Percentiles rank a stretch among this genome's conserved stretches.
These are phyloP conservation scores for Daldinia concentrica DNA, from an alignment of 495 filamentous ascomycete species.

Conservation along the genomic window DNA sequence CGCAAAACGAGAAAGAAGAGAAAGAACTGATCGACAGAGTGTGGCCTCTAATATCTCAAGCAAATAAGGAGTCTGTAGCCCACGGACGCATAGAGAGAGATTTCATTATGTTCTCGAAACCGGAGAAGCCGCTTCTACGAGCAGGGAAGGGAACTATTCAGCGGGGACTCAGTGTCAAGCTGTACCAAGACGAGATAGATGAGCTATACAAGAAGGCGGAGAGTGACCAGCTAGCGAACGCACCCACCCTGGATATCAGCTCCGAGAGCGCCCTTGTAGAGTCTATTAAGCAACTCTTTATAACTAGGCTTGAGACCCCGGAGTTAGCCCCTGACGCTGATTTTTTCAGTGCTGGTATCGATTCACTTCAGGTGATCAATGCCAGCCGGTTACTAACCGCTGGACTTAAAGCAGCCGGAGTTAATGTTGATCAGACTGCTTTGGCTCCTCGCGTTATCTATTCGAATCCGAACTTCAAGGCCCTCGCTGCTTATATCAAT, in stretches of 20 bases:
- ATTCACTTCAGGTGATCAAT: conserved; percentile 63
- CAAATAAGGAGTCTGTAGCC: conserved; percentile 58
- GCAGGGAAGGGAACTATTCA: conserved; percentile 67
- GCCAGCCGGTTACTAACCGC: conserved; percentile 49
- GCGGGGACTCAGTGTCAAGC: conserved; percentile 52
- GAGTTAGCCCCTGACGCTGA: conserved; percentile 50
- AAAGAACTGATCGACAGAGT: conserved; percentile 48
- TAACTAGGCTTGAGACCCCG: conserved; percentile 38
- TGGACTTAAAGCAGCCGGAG: conserved; percentile 47
- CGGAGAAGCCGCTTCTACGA: conserved; percentile 61
- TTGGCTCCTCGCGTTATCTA: conserved; percentile 54
- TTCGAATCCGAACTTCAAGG: conserved; percentile 47
- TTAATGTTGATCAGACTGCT: conserved; percentile 42
- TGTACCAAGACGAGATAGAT: conserved; percentile 65
- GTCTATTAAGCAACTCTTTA: conserved; percentile 51
- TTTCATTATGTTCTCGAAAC: conserved; percentile 54
- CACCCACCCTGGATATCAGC: conserved; percentile 45
- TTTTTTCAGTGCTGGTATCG: conserved; percentile 57
- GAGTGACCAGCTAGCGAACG: conserved; percentile 29
- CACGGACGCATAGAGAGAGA: conserved; percentile 55
- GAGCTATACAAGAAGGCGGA: conserved; percentile 52
- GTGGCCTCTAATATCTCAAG: conserved; percentile 54
- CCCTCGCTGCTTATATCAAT: conserved; percentile 46
- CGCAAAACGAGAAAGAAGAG: conserved; percentile 40
- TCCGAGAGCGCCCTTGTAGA: conserved; percentile 42